A percentile compares a stretch with the other conserved stretches of the same genome.
These are phyloP conservation scores for Amphirosellinia nigrospora DNA, from an alignment of 495 filamentous ascomycete species.

Conservation along the genomic window DNA sequence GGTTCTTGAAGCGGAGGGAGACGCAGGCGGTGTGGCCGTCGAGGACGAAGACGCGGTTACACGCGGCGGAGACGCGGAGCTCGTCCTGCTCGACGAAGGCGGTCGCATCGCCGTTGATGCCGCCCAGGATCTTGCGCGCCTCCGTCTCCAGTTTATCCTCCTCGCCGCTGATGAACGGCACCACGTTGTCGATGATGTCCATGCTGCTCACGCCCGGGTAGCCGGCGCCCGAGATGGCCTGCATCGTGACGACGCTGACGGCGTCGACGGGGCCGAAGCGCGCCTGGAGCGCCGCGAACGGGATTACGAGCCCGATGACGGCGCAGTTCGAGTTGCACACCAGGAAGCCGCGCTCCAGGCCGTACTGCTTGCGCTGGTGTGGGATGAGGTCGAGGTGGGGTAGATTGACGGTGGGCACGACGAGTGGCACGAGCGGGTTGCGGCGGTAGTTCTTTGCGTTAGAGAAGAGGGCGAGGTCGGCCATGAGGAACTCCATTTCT, in stretches of 20 bases:
- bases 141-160: slow-evolving; percentile 89
- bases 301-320: slow-evolving; percentile 86
- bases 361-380: slow-evolving; percentile 70
- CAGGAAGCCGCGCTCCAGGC: slow-evolving; percentile 77
- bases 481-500: slow-evolving; percentile 82
- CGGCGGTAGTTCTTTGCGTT: slow-evolving; percentile 91
- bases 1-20: slow-evolving; percentile 72
- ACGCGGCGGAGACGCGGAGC: slow-evolving; percentile 76
- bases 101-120: slow-evolving; percentile 66
- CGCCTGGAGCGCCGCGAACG: slow-evolving; percentile 81
- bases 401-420: slow-evolving; percentile 85
- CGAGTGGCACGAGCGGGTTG: slow-evolving; percentile 80
- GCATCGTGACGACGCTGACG: slow-evolving; percentile 85
- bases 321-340: slow-evolving; percentile 93
- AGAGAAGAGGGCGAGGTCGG: slow-evolving; percentile 81
- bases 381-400: slow-evolving; percentile 79
- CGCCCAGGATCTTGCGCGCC: slow-evolving; percentile 83
- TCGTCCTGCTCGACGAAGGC: slow-evolving; percentile 67
- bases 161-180: slow-evolving; percentile 86
- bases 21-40: slow-evolving; percentile 88
- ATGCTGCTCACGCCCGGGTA: slow-evolving; percentile 83
- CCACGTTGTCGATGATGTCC: slow-evolving; percentile 79
- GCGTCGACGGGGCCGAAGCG: slow-evolving; percentile 75
- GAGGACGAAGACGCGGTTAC: slow-evolving; percentile 81
- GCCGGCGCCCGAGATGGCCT: slow-evolving; percentile 85